Evolutionary conservation across 176 grass and related monocot species (phyloP), one percentile per base, ranked within the genome.

Genomic region (Triticum timopheevii): DNA sequence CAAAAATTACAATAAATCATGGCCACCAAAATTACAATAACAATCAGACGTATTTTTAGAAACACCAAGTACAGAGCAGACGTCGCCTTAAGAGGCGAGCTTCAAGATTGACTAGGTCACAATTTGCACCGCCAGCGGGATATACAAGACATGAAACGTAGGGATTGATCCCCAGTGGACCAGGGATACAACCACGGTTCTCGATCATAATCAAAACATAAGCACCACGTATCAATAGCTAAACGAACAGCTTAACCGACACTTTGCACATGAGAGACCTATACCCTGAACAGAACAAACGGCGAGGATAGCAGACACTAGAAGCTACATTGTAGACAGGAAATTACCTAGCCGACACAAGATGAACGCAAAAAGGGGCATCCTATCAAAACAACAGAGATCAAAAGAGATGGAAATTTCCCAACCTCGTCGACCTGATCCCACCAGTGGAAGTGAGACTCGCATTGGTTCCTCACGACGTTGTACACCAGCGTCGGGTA

Each of bases 401-500:
- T 68, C 10, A 54, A 52, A 35, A 19, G 27, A 45, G 13, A 9
- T 8, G 31, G 20, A 65, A 65, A 63, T 13, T 40, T 30, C 10
- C 69, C 68, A 56, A 96, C 97, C 97, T 96, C 88, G 74, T 96
- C 92, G 82, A 98, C 89, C 56, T 86, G 90, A 96, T 98, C 93
- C 93, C 96, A 98, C 96, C 96, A 96, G 90, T 94, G 88, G 89
- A 98, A 98, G 45, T 94, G 86, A n/a, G 92, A 27, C 89, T 94
- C 87, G 34, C 88, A 78, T 17, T 80, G 90, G 61, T 98, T 98
- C 75, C 94, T 90, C 3, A 98, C 66, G 79, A 98, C 92, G 89
- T 98, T 98, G 84, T 98, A 98, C 23, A 86, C 58, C 13, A 98
- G 92, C 61, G 94, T 98, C 72, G 97, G 97, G 82, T 98, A 98